Evolutionary conservation across 495 filamentous ascomycete genomes (phyloP), one percentile per base, ranked within the genome.

Genomic region (Chaetomium cochliodes): DNA sequence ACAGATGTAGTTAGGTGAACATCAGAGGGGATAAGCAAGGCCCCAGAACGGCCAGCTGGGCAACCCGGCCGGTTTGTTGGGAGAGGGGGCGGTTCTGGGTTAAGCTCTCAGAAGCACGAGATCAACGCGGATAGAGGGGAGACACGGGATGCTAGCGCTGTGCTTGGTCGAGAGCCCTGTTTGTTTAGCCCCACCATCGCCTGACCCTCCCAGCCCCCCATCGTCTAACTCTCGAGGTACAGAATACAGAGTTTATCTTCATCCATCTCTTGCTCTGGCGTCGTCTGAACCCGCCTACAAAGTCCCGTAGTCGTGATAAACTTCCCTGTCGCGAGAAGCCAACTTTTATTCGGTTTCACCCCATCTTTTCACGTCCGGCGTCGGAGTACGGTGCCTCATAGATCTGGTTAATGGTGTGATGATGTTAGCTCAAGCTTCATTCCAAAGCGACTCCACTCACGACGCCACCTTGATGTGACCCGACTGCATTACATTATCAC

Each of bases 21-120:
- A 60, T 15, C 15, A 23, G 3, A 58, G 22, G 13, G 28, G 25
- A 49, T n/a, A 16, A 26, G 58, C 37, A 7, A 49, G 28, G 18
- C 44, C 7, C 46, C 44, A 50, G 58, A n/a, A 60, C 44, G 28
- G 15, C 44, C 18, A 9, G n/a, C 23, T 49, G 55, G 22, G 37
- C 22, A 20, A 33, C 39, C 33, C 22, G 55, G 20, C 44, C 20
- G 37, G 20, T 42, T 56, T 23, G 37, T 44, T 26, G 37, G 55
- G 57, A 22, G 55, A 44, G 55, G 25, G 55, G 55, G 54, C 13
- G 9, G 46, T 13, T 59, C 15, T 46, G 7, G 23, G 56, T 46
- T 46, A 44, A 58, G 56, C 56, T 59, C 57, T 30, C 41, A 46
- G 6, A 30, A 46, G 57, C 57, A 59, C 57, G 57, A 25, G 57